Evolutionary conservation across 805 yeast species (phyloP), one percentile per base, ranked within the genome.

Genomic region (Candida sakaeoensis): DNA sequence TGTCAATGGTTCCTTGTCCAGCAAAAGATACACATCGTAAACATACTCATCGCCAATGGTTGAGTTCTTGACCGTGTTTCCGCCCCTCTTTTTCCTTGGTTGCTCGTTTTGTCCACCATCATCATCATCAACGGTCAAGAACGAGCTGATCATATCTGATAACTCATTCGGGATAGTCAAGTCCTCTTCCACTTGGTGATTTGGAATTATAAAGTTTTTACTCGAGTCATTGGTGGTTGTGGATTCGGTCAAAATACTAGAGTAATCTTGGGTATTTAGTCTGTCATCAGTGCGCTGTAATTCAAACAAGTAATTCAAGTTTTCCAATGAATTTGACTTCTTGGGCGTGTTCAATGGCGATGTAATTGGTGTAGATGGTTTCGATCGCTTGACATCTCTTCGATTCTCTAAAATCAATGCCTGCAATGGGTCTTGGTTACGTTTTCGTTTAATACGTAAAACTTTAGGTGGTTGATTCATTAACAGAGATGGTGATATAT

Each of bases 371-470:
- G 66, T 53, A 10, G 64, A 54, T 2, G 68, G 64, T 45, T 65
- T 68, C 17, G 75, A 64, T 39, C 76, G 54, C 50, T 78, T 68
- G 34, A 66, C 51, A 8, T 48, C 26, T 19, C 58, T 57, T 14
- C 52, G 46, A 28, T 66, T 68, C 37, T 74, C 79, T 19, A 76
- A 51, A 8, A 76, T 62, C 51, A 90, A 70, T 1, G 96, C 95
- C 50, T 85, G 88, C 17, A 91, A 69, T 2, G 97, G 95, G 49
- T 87, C 96, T 52, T 88, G 93, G 39, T 79, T 81, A 44, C 96
- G 72, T 54, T 84, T 83, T 43, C 98, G 74, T 61, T 93, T 91
- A 56, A 91, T 85, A 43, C 96, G 74, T 31, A 91, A 80, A 18
- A 84, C 70, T 39, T 74, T 75, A 1, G 95, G 95, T 9, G 67